A percentile compares a stretch with the other conserved stretches of the same genome.
These are phyloP conservation scores for Actinomucor elegans DNA, from an alignment of 371 early-diverging fungal species.

Conservation along the genomic window DNA sequence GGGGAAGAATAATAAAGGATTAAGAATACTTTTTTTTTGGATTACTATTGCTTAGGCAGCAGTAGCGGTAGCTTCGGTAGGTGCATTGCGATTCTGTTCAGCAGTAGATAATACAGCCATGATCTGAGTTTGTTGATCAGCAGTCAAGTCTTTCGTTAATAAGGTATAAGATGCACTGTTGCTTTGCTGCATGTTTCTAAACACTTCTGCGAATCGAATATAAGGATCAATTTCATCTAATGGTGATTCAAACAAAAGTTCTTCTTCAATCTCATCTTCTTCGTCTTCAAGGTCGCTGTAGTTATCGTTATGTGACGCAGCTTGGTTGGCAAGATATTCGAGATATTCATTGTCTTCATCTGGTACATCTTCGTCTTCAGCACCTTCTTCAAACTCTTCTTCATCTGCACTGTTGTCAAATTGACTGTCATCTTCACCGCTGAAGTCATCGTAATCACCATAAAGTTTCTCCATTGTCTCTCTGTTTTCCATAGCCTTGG, in stretches of 20 bases:
- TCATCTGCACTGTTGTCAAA: slow-evolving; percentile 46
- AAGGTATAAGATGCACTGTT: slow-evolving; percentile 51
- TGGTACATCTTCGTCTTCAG: slow-evolving; percentile 58
- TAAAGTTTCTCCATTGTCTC: slow-evolving; percentile 66
- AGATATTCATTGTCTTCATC: slow-evolving; percentile 66
- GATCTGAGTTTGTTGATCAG: slow-evolving; percentile 47
- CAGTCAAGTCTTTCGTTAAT: slow-evolving; percentile 51
- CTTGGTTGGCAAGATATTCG: slow-evolving; percentile 65
- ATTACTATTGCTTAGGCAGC: no score
- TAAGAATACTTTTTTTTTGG: not conserved
- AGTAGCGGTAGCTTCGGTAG: slow-evolving; percentile 5
- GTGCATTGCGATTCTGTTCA: slow-evolving; percentile 37
- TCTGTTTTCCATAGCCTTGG: slow-evolving; percentile 75
- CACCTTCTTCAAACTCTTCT: slow-evolving; percentile 37
- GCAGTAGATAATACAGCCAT: slow-evolving; percentile 45
- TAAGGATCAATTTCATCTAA: slow-evolving; percentile 86
- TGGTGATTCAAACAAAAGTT: slow-evolving; percentile 79
- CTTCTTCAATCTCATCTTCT: slow-evolving; percentile 75
- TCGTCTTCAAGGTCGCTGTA: slow-evolving; percentile 57
- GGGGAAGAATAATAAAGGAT: not conserved
- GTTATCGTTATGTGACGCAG: slow-evolving; percentile 24
- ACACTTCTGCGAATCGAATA: slow-evolving; percentile 61
- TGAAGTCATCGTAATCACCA: slow-evolving; percentile 67
- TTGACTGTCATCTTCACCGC: slow-evolving; percentile 53
- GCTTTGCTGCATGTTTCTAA: slow-evolving; percentile 38